Evolutionary conservation across 306 rosid species (phyloP).

Genomic region (Vigna trinervia): DNA sequence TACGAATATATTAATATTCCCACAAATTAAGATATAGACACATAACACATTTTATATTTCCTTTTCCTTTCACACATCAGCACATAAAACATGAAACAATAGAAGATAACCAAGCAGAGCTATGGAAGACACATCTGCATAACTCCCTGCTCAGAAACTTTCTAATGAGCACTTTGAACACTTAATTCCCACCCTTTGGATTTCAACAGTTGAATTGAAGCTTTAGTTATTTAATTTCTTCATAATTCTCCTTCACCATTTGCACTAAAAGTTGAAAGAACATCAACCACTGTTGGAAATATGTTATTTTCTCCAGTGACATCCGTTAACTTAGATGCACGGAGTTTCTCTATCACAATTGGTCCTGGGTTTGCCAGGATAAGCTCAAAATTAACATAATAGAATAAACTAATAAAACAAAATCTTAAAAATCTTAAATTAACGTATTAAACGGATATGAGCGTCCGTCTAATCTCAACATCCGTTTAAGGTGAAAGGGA

Average conservation of each 20-base stretch:
- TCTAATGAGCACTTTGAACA: neutral
- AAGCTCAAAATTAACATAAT: slow-evolving; percentile 43
- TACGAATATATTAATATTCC: neutral
- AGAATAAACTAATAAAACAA: no score
- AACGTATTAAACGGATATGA: no score
- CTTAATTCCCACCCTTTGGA: neutral
- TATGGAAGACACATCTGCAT: neutral
- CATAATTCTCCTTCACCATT: slow-evolving; percentile 49
- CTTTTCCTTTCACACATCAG: neutral
- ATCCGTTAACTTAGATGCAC: slow-evolving; percentile 56
- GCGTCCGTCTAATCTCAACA: no score
- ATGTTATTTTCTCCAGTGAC: slow-evolving; percentile 69
- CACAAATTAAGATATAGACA: neutral
- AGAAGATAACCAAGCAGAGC: neutral
- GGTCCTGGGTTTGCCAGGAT: slow-evolving; percentile 82
- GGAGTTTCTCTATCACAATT: slow-evolving; percentile 73
- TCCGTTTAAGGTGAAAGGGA: no score
- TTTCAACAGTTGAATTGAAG: slow-evolving; percentile 7
- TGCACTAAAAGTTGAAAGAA: slow-evolving; percentile 56
- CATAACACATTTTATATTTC: neutral
- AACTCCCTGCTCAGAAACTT: neutral
- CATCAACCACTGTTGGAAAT: slow-evolving; percentile 74
- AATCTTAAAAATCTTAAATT: no score
- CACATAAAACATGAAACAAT: no score
- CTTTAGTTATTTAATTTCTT: neutral